Evolutionary conservation across 1,139 yeast genomes (phyloP).

Genomic region (Petasospora fabianii): DNA sequence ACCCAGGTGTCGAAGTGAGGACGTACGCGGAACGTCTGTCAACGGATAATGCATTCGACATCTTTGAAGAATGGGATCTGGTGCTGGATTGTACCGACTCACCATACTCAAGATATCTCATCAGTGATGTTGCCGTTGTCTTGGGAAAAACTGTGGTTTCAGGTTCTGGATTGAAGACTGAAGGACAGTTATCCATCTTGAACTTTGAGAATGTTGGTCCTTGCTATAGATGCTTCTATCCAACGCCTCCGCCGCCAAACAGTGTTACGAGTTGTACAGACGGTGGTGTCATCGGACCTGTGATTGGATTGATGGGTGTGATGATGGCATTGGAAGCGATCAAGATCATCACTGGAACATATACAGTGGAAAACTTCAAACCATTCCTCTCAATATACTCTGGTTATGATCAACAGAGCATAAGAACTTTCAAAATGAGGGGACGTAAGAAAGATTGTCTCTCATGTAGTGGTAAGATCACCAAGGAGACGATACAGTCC

Average conservation of each 20-base stretch:
- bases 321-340: constrained; percentile 88
- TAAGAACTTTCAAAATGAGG: constrained; percentile 80
- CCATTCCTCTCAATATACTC: constrained; percentile 72
- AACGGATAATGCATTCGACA: constrained; percentile 57
- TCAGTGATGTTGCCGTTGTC: constrained; percentile 80
- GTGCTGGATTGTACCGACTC: constrained; percentile 94
- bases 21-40: constrained; percentile 52
- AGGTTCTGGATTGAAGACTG: constrained; percentile 88
- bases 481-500: constrained; percentile 40
- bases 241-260: constrained; percentile 83
- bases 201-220: constrained; percentile 75
- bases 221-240: constrained; percentile 92
- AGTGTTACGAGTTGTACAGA: constrained; percentile 85
- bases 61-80: constrained; percentile 63
- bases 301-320: constrained; percentile 86
- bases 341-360: constrained; percentile 61
- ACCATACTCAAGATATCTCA: constrained; percentile 80
- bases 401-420: constrained; percentile 68
- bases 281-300: constrained; percentile 95
- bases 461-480: constrained; percentile 60
- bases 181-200: constrained; percentile 81
- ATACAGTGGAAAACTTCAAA: constrained; percentile 47
- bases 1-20: constrained; percentile 59
- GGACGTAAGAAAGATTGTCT: constrained; percentile 56
- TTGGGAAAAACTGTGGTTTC: constrained; percentile 72